Percentiles rank a stretch among this genome's conserved stretches.
Evolutionary conservation across 2,329 filamentous ascomycete genomes (phyloP).

Genomic region (Colletotrichum noveboracense): DNA sequence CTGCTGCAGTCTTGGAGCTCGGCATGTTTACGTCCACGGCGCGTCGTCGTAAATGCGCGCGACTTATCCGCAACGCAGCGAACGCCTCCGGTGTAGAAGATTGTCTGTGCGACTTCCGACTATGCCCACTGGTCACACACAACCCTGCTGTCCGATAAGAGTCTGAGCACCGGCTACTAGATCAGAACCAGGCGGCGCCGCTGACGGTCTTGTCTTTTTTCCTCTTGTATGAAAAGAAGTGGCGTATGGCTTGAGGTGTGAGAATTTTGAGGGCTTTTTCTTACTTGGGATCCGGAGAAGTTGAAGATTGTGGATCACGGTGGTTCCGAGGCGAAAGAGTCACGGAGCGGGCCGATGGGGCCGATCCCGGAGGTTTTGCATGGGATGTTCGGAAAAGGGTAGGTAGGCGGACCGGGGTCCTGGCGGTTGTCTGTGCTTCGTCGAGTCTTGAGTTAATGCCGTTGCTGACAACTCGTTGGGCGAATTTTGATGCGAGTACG

Average conservation of each 20-base stretch:
- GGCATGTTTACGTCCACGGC: not conserved
- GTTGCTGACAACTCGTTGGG: not conserved
- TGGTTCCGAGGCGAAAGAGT: not conserved
- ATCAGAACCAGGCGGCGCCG: not conserved
- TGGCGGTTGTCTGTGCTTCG: not conserved
- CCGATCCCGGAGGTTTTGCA: conserved; percentile 9
- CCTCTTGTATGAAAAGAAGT: not conserved
- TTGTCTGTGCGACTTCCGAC: not conserved
- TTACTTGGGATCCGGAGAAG: not conserved
- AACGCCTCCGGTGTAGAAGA: not conserved
- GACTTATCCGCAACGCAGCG: not conserved
- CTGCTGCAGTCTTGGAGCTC: not conserved
- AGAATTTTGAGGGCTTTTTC: not conserved
- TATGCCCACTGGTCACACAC: not conserved
- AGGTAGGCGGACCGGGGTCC: not conserved
- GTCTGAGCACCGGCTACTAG: not conserved
- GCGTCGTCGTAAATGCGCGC: not conserved
- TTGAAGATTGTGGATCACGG: not conserved
- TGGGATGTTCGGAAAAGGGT: not conserved
- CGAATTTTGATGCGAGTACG: not conserved
- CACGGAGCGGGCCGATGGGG: conserved; percentile 2
- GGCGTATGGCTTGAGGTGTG: not conserved
- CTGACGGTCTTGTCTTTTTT: not conserved
- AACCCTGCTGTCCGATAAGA: not conserved
- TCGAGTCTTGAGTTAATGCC: not conserved